These are phyloP conservation scores for Penicillium lividum DNA, from an alignment of 495 filamentous ascomycete genomes.

Conservation along the genomic window DNA sequence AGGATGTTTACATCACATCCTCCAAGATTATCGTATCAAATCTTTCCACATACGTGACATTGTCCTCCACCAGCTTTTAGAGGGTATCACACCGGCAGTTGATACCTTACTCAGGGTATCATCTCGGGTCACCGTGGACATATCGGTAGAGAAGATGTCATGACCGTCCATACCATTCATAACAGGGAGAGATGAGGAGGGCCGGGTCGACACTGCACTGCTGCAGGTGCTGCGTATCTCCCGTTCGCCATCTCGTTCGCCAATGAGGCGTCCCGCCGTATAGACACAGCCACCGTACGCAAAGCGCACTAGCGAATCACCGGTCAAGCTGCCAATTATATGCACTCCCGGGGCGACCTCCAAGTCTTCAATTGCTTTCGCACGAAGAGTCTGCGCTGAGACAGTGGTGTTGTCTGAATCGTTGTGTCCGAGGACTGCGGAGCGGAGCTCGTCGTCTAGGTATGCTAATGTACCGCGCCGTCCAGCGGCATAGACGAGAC, in stretches of 20 bases:
- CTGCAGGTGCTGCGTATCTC: slow-evolving; percentile 20
- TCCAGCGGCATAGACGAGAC: slow-evolving; percentile 62
- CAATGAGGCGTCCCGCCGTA: slow-evolving; percentile 56
- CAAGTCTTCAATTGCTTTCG: slow-evolving; percentile 52
- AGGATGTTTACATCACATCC: slow-evolving; percentile 3
- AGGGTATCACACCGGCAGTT: slow-evolving; percentile 8
- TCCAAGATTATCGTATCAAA: slow-evolving; percentile 6
- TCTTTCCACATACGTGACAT: slow-evolving; percentile 26
- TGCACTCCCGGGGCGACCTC: slow-evolving; percentile 59
- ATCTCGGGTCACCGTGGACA: slow-evolving; percentile 17
- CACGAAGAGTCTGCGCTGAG: slow-evolving; percentile 58
- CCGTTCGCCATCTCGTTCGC: slow-evolving; percentile 18
- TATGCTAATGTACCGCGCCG: slow-evolving; percentile 60
- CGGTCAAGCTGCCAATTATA: slow-evolving; percentile 63
- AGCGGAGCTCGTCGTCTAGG: slow-evolving; percentile 48
- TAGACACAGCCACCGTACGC: slow-evolving; percentile 63
- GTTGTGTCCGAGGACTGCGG: slow-evolving; percentile 47
- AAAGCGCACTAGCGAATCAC: slow-evolving; percentile 65
- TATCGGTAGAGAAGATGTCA: slow-evolving; percentile 28
- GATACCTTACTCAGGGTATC: slow-evolving; percentile 30
- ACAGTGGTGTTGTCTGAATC: slow-evolving; percentile 37
- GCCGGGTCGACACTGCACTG: slow-evolving; percentile 18
- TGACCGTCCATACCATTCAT: slow-evolving; percentile 49
- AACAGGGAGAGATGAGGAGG: slow-evolving; percentile 30
- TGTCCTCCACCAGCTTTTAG: slow-evolving; percentile 29